Base-by-base conservation (phyloP, 345 rosid genomes). In the Aquilaria yunnanensis region DNA sequence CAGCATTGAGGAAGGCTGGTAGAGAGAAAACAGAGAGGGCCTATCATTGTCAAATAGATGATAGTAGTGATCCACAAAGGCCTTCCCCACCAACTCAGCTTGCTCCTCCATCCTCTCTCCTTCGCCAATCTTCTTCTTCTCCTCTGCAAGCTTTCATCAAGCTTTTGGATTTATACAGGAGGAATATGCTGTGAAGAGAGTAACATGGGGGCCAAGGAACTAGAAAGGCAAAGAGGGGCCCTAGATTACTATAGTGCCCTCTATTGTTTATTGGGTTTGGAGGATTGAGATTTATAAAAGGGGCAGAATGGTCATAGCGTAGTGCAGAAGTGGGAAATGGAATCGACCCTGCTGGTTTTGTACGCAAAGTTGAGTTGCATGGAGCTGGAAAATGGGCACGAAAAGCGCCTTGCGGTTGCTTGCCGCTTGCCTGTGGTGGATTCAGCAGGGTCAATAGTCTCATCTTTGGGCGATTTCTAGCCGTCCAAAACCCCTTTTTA, bases 11-110 rank as follows among this genome's bases (percentile, higher is more conserved):
- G 70, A 62, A 2, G 85, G 72, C 62, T 78, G 83, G 75, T 88
- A 88, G 31, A 92, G 90, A 7, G 80, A 60, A 3, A 76, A 61
- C 2, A 92, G 78, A 13, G 87, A 70, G 1, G 72, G 14, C 10
- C 96, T 74, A 66, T 83, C 85, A 1, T 63, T 78, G 55, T 92
- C 96, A 58, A 92, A 88, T 54, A 88, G 87, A 57, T 77, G 61
- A 75, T 85, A 86, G 70, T 88, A 92, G 63, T 86, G 90, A 70
- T 81, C 78, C 64, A 85, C 94, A 65, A 92, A 92, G 2, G 96
- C 85, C 61, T 63, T 88, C 16, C 94, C 96, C 3, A 92, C 82
- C 71, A 75, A 46, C 52, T 85, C 96, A 41, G 68, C 72, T 47
- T 76, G 82, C 23, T 83, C 90, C 56, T 85, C 85, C 86, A 83